Conservation (phyloP, 345 rosid species). For the Rhizophora apiculata region DNA sequence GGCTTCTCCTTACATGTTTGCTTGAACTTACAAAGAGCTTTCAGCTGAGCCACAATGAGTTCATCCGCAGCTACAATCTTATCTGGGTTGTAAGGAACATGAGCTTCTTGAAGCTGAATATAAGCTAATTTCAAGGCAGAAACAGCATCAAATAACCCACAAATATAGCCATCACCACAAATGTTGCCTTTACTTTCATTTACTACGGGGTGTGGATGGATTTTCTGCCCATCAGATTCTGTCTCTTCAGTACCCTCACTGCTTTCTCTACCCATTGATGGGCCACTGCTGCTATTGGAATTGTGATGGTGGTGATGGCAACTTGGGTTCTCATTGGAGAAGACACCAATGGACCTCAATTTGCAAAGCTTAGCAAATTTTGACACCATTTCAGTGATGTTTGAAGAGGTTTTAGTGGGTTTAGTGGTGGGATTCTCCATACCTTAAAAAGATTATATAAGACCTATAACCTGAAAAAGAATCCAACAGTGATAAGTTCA, state of each 20-base stretch:
- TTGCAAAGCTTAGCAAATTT: conserved; percentile 56
- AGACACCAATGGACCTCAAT: conserved; percentile 57
- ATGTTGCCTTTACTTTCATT: conserved; percentile 18
- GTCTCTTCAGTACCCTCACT: conserved; percentile 2
- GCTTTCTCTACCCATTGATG: conserved; percentile 23
- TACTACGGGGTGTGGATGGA: conserved; percentile 29
- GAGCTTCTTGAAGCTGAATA: conserved; percentile 57
- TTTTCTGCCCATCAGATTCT: conserved; percentile 23
- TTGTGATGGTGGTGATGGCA: conserved; percentile 11
- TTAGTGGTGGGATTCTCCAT: conserved; percentile 45
- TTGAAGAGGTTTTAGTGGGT: conserved; percentile 37
- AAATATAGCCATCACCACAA: conserved; percentile 22
- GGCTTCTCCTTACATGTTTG: conserved; percentile 31
- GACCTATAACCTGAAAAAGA: conserved; percentile 6
- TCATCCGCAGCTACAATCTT: conserved; percentile 57
- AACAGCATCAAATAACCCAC: conserved; percentile 46
- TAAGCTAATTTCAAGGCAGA: conserved; percentile 48
- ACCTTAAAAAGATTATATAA: not conserved
- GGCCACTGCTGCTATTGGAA: conserved; percentile 1
- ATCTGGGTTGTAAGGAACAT: conserved; percentile 49
- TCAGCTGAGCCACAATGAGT: conserved; percentile 46
- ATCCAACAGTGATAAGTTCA: not conserved
- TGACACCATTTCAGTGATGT: conserved; percentile 48
- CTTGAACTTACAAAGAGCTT: conserved; percentile 39
- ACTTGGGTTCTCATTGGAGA: conserved; percentile 34